Evolutionary conservation across 2,329 filamentous ascomycete genomes (phyloP), one percentile per base, ranked within the genome.

Genomic region (Aspergillus fijiensis): DNA sequence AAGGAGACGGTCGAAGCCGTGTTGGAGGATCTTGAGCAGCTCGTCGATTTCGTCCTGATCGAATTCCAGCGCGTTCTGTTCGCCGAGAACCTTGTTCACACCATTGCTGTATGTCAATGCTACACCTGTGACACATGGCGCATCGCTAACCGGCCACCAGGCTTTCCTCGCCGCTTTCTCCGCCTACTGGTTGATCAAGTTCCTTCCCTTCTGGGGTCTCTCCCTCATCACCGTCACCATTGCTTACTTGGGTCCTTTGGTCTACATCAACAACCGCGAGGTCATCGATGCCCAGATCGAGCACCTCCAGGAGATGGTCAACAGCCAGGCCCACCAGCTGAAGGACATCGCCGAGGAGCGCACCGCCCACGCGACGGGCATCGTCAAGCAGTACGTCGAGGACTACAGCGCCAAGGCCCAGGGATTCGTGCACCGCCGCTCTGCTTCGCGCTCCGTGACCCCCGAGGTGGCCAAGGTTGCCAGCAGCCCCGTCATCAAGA

Each of bases 21-120:
- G 23, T 76, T 86, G 52, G 85, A 86, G 65, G 86, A 88, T 71
- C 71, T 87, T 14, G 84, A 86, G 72, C 85, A 88, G 76, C 78
- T 89, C 57, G 80, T 85, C 76, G 87, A 88, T 78, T 89, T 89
- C 77, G 86, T 88, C 75, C 81, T 88, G 66, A 87, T 89, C 63
- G 86, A 89, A 72, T 85, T 86, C 71, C 86, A 89, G 79, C 83
- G 86, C 60, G 81, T 88, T 64, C 73, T 88, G 60, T 89, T 88
- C 67, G 86, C 84, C 33, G 86, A 89, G 80, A 88, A 88, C 68
- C 78, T 87, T 58, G 80, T 82, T 60, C 83, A 82, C 61, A 88
- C 86, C 14, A 73, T 85, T 71, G 81, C 80, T 60, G 85, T 87
- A 81, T 73, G 85, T 63, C 57, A n/a, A 12, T 11, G 11, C 16